phyloP scores from a whole-genome alignment of 1,284 basidiomycete genomes.

The Ganoderma meredithae region DNA sequence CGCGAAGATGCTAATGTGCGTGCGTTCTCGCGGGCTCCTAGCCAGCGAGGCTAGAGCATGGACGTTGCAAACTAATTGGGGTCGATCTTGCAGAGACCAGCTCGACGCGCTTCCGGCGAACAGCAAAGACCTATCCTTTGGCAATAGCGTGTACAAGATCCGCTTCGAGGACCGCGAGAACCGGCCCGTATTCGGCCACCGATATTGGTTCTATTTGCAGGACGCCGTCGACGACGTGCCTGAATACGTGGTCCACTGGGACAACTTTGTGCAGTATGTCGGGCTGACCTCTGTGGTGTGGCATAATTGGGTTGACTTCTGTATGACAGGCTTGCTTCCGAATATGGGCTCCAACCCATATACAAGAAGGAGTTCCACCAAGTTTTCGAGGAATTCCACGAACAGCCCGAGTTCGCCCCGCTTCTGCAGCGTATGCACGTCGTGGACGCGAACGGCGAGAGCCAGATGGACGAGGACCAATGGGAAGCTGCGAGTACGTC shows the following conservation, averaged over 20 bases:
- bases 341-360: constrained; percentile 78
- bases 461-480: constrained; percentile 91
- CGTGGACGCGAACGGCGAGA: constrained; percentile 82
- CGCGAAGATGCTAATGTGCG: constrained; percentile 80
- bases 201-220: constrained; percentile 92
- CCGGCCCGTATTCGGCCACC: constrained; percentile 83
- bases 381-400: constrained; percentile 81
- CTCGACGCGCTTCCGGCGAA: constrained; percentile 70
- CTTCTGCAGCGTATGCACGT: constrained; percentile 91
- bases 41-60: not conserved
- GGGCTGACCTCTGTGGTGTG: constrained; percentile 2
- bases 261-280: constrained; percentile 85
- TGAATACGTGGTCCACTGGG: constrained; percentile 96
- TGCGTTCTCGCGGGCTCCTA: constrained; percentile 48
- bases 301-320: not conserved
- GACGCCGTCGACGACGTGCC: constrained; percentile 98
- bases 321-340: constrained; percentile 74
- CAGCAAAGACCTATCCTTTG: constrained; percentile 78
- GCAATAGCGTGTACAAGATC: constrained; percentile 91
- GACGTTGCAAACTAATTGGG: constrained; percentile 17
- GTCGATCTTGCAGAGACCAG: constrained; percentile 56
- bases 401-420: constrained; percentile 78
- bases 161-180: constrained; percentile 78
- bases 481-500: constrained; percentile 96
- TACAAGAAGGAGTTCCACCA: constrained; percentile 93